Percentiles rank a stretch among this genome's conserved stretches.
These are phyloP conservation scores for Agaricales sp. DNA, from an alignment of 1,284 basidiomycete species.

Conservation along the genomic window DNA sequence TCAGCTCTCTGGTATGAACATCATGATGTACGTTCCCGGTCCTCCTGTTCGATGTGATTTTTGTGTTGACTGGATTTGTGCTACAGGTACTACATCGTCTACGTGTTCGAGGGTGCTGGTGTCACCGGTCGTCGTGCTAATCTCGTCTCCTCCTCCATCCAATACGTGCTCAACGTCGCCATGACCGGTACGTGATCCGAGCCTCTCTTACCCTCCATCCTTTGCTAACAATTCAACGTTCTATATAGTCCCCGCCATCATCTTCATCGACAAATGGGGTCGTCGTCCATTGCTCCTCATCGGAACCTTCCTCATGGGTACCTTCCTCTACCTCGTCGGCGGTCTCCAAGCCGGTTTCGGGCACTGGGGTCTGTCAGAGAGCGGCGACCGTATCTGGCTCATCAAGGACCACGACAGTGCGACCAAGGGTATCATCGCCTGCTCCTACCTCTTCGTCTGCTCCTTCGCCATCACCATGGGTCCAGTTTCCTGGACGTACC, in stretches of 20 bases:
- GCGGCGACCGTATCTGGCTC: slow-evolving; percentile 45
- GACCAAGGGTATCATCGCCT: slow-evolving; percentile 65
- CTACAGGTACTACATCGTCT: slow-evolving; percentile 63
- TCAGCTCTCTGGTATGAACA: slow-evolving; percentile 51
- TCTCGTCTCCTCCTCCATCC: slow-evolving; percentile 61
- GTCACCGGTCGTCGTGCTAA: slow-evolving; percentile 59
- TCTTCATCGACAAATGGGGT: slow-evolving; percentile 73
- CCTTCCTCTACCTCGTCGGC: slow-evolving; percentile 70
- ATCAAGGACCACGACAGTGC: slow-evolving; percentile 42
- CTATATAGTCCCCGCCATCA: slow-evolving; percentile 64
- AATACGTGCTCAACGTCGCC: slow-evolving; percentile 71
- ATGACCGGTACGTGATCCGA: slow-evolving; percentile 40
- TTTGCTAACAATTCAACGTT: background rate
- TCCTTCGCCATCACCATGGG: slow-evolving; percentile 71
- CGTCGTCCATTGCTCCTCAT: slow-evolving; percentile 65
- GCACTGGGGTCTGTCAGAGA: slow-evolving; percentile 38
- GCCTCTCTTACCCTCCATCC: background rate
- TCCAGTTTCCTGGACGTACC: slow-evolving; percentile 63
- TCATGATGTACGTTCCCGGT: slow-evolving; percentile 52
- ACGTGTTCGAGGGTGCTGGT: slow-evolving; percentile 70
- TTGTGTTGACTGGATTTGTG: background rate
- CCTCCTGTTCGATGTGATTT: background rate
- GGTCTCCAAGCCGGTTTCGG: slow-evolving; percentile 63
- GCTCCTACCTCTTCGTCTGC: slow-evolving; percentile 68
- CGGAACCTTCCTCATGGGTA: slow-evolving; percentile 60